Base-by-base conservation (phyloP, 2,329 filamentous ascomycete genomes). In the Aspergillus versicolor region DNA sequence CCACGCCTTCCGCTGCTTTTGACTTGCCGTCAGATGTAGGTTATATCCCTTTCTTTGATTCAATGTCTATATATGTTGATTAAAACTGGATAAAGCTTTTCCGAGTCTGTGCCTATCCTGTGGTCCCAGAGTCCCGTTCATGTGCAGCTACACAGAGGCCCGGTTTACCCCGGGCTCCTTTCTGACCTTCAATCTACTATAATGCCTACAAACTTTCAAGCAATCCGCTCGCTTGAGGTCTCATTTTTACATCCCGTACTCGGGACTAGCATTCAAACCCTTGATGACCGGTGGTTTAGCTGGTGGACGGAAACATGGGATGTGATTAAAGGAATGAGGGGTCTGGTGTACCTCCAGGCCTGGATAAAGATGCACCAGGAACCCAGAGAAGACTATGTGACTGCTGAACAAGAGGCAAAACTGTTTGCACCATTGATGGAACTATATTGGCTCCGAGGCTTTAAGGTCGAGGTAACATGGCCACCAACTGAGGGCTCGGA, bases 151-250 rank as follows among this genome's bases (percentile, higher is more conserved):
- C 3, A 8, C 4, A 3, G 7, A 12, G 21, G 19, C 17, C 19
- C 17, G 1, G 5, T 7, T 3, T 2, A 40, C 37, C 1, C 7
- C 7, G 5, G 37, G 1, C 2, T 17, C 0, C 4, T 40, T 17
- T 8, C 15, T n/a, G 17, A 40, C 5, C 13, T 40, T 4, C 15
- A 6, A 2, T 15, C 41, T 5, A 21, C 41, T 2, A 21, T 43
- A 43, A 2, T 5, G 2, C 3, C n/a, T 17, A 5, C 5, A 2
- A 43, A 21, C 4, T 5, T 43, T 9, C 41, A 43, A 4, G n/a
- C 42, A 8, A 27, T 44, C 1, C 19, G 22, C 19, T 44, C 19
- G 5, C 42, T 44, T 24, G 42, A 44, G 19, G n/a, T 44, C 21
- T 44, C 42, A 5, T 13, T 44, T 0, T 15, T 44, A 1, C 42